Base-by-base conservation (phyloP, 1,284 basidiomycete species). In the Sporisorium scitamineum region DNA sequence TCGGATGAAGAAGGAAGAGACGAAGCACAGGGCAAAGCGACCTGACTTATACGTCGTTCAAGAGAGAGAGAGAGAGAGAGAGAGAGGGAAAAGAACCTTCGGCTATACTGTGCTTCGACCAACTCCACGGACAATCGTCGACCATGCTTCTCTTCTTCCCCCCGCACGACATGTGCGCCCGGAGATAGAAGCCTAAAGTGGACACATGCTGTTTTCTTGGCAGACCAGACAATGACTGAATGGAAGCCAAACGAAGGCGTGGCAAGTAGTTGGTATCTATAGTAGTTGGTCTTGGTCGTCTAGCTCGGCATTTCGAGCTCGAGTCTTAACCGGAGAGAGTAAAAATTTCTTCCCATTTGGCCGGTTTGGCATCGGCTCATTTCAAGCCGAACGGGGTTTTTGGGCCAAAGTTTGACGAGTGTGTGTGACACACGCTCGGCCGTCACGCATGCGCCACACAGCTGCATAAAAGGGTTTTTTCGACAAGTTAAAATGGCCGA, bases 1-100 rank as follows among this genome's bases (percentile, higher is more conserved):
- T 20, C 22, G 7, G 24, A 45, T 45, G 52, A 52, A 50, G 39
- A n/a, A 50, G 27, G 53, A 47, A 22, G 56, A 34, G 41, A 29
- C 26, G 27, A 29, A 18, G 52, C 16, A 29, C 26, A 29, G 13
- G 27, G 18, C 18, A 13, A 13, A 16, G 6, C 47, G 47, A 48
- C 16, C 27, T 18, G 11, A 27, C 26, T 29, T 48, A 48, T 48
- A 48, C 29, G 27, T 27, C 9, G 4, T 10, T 14, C 16, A 27
- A 22, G 26, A 29, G 47, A 47, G 45, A 24, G 16, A 27, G 26
- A 18, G 10, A n/a, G n/a, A 22, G 26, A 29, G 47, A 47, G 45
- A 24, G 16, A 27, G 26, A 18, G 10, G n/a, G 24, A 47, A 24
- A 48, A 10, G 27, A 13, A 29, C 27, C n/a, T 48, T 48, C 47